Evolutionary conservation across 208 protist genomes (phyloP).

Genomic region (Trypanosoma rangeli): DNA sequence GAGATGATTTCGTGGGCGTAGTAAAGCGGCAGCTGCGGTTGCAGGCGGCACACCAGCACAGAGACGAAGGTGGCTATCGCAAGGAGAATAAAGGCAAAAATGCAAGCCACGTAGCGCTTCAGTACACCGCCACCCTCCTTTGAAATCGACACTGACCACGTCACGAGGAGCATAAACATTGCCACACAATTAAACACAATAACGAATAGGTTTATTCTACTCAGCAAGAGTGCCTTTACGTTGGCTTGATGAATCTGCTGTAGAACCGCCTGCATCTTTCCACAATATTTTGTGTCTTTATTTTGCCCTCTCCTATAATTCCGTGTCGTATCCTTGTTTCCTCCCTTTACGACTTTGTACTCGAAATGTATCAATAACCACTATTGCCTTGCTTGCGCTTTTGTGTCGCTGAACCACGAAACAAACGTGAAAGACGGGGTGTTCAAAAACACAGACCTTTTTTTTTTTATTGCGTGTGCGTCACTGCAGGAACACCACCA

Average conservation of each 20-base stretch:
- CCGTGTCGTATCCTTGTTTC: background rate
- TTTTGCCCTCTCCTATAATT: background rate
- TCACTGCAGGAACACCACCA: no score
- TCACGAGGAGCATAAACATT: constrained; percentile 71
- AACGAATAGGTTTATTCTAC: constrained; percentile 61
- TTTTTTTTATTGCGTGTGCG: no score
- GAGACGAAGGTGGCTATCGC: constrained; percentile 51
- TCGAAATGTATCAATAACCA: background rate
- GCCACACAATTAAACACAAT: constrained; percentile 48
- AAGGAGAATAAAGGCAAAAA: constrained; percentile 64
- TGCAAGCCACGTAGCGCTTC: constrained; percentile 54
- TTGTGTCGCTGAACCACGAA: no score
- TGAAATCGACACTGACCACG: constrained; percentile 51
- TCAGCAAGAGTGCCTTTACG: constrained; percentile 72
- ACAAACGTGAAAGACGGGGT: no score
- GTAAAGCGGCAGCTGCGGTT: constrained; percentile 62
- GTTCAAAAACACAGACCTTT: no score
- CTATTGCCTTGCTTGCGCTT: no score
- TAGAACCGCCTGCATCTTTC: constrained; percentile 61
- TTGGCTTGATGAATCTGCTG: constrained; percentile 70
- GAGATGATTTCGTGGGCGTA: constrained; percentile 71
- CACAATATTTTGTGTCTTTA: background rate
- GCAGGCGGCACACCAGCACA: constrained; percentile 54
- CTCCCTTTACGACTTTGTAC: background rate
- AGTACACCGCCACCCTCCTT: constrained; percentile 53